Base-by-base conservation (phyloP, 1,284 basidiomycete species). In the Ceraceosorus guamensis region DNA sequence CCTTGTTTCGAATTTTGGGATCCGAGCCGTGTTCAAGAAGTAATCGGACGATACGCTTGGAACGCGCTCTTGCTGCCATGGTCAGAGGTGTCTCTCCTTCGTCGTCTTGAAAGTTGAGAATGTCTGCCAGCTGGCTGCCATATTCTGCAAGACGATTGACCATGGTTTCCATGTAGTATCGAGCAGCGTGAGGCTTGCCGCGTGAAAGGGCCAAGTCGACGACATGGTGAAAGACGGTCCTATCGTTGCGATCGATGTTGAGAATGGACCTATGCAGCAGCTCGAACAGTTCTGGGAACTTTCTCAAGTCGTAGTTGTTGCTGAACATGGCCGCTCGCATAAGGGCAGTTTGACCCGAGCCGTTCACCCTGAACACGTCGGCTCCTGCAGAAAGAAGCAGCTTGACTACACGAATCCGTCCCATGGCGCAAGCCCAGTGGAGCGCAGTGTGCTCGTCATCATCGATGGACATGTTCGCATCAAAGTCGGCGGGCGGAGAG, bases 311-410 rank as follows among this genome's bases (percentile, higher is more conserved):
- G 76, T 98, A 98, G 78, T 98, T 99, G 79, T 99, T 99, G 59
- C 91, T 90, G 77, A 98, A 99, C 95, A 98, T 98, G 72, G 97
- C 95, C 65, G 87, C 88, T 24, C 95, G 88, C 95, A 99, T 99
- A 53, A 99, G 80, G 0, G 95, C 88, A 8, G 95, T 98, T 77
- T 98, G 95, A 31, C 95, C 95, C 30, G 90, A 85, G 76, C 88
- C 88, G 80, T 98, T 99, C 67, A 93, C 91, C 67, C 89, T 87
- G 81, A 96, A 98, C 65, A 97, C 91, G 76, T 96, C 91, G 10
- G 93, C 93, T 32, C 93, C 92, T 2, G 92, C 89, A 0, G 89
- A 88, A 33, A 99, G 82, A 5, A 99, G 82, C 4, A 98, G 82
- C 77, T 97, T 98, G 68, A 98, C 91, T 62, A 98, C 89, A 45